phyloP scores from a whole-genome alignment of 352 stramenopile species.

The Pythium brachiatum region DNA sequence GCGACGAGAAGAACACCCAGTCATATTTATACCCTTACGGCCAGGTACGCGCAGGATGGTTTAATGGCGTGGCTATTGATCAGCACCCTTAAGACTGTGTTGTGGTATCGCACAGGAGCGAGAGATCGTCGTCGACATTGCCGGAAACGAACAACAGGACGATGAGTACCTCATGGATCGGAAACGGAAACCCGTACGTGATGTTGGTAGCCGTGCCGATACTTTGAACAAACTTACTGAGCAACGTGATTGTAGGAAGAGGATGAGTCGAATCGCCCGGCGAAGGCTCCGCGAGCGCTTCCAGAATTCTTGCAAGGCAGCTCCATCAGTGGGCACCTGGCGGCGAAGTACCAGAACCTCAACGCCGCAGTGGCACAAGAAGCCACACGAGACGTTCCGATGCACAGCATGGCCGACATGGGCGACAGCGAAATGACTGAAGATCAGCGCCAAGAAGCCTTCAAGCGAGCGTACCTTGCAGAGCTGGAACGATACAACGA shows the following conservation, averaged over 20 bases:
- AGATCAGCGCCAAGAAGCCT: constrained; percentile 78
- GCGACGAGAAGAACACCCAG: constrained; percentile 65
- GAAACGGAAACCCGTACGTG: constrained; percentile 57
- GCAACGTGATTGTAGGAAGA: constrained; percentile 37
- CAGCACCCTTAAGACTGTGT: background rate
- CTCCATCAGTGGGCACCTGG: constrained; percentile 86
- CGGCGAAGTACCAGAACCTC: constrained; percentile 59
- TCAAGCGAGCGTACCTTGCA: constrained; percentile 78
- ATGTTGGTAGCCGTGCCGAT: background rate
- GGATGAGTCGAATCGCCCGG: constrained; percentile 45
- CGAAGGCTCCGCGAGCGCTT: constrained; percentile 58
- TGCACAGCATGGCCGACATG: constrained; percentile 56
- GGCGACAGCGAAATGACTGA: constrained; percentile 74
- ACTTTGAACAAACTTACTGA: background rate
- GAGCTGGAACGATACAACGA: constrained; percentile 86
- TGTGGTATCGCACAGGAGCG: constrained; percentile 35
- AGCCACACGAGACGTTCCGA: constrained; percentile 29
- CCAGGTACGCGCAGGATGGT: constrained; percentile 32
- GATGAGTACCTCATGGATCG: constrained; percentile 80
- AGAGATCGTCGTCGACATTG: constrained; percentile 87
- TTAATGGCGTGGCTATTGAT: background rate
- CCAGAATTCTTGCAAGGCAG: constrained; percentile 82
- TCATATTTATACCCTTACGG: constrained; percentile 85
- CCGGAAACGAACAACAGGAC: constrained; percentile 63
- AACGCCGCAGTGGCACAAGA: constrained; percentile 32